Percentiles rank a stretch among this genome's conserved stretches.
Conservation (phyloP, 225 moss, liverwort and hornwort species). For the Straminergon stramineum region DNA sequence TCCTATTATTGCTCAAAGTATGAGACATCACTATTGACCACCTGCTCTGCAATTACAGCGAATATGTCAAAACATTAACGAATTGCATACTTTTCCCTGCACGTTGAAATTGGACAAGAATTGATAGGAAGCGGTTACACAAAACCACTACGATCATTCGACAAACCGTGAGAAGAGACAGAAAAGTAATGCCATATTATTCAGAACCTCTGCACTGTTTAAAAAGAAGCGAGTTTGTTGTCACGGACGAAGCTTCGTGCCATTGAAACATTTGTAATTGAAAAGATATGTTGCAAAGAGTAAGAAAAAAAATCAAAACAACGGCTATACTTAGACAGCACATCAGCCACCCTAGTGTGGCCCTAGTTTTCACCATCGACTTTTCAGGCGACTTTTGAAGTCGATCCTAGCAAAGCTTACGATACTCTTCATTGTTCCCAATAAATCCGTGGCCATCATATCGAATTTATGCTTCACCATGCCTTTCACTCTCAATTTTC, state of each 20-base stretch:
- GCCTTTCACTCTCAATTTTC: slow-evolving; percentile 81
- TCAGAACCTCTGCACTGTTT: neutral
- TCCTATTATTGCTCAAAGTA: neutral
- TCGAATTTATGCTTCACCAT: slow-evolving; percentile 88
- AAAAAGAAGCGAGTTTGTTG: neutral
- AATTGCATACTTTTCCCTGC: slow-evolving; percentile 7
- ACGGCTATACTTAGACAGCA: neutral
- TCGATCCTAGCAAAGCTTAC: slow-evolving; percentile 68
- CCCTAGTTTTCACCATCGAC: slow-evolving; percentile 72
- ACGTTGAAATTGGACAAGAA: slow-evolving; percentile 30
- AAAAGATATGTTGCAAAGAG: neutral
- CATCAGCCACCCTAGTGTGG: slow-evolving; percentile 50
- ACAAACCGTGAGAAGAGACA: slow-evolving; percentile 28
- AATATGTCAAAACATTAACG: neutral
- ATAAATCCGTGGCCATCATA: slow-evolving; percentile 63
- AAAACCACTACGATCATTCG: slow-evolving; percentile 66
- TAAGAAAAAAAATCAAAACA: neutral
- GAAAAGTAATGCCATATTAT: neutral
- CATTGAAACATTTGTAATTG: neutral
- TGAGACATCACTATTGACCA: neutral
- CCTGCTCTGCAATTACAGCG: neutral
- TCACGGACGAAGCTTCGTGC: neutral
- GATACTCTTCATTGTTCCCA: slow-evolving; percentile 71
- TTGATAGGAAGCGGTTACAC: slow-evolving; percentile 70
- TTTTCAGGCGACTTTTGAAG: slow-evolving; percentile 37